These are phyloP conservation scores for Fusarium mangiferae DNA, from an alignment of 2,329 filamentous ascomycete species.

Conservation along the genomic window DNA sequence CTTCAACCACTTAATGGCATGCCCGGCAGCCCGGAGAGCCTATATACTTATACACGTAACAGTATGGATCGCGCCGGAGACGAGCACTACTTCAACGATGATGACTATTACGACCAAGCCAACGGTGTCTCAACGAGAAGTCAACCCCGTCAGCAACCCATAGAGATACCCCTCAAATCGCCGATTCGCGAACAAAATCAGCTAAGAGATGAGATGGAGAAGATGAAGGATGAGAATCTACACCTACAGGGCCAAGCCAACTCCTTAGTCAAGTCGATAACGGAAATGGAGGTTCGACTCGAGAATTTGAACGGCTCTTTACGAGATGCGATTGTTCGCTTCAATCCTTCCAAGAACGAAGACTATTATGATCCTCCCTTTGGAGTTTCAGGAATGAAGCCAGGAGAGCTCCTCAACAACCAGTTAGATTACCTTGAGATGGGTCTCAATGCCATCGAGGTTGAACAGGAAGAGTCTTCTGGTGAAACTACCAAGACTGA, in stretches of 20 bases:
- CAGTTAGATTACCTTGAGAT: constrained; percentile 79
- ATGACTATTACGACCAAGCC: constrained; percentile 74
- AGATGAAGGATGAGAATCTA: constrained; percentile 58
- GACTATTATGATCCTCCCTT: constrained; percentile 58
- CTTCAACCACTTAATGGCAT: constrained; percentile 64
- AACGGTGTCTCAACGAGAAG: constrained; percentile 55
- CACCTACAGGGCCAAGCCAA: constrained; percentile 50
- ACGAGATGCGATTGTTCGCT: constrained; percentile 72
- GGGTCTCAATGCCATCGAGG: constrained; percentile 68
- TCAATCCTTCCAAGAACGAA: constrained; percentile 66
- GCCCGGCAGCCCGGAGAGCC: constrained; percentile 80
- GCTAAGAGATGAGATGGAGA: constrained; percentile 59
- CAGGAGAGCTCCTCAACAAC: constrained; percentile 59
- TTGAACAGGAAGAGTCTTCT: constrained; percentile 63
- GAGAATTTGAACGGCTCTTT: constrained; percentile 75
- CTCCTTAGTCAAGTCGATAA: constrained; percentile 58
- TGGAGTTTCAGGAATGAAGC: constrained; percentile 48
- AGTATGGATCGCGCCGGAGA: constrained; percentile 66
- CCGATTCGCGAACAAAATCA: constrained; percentile 65
- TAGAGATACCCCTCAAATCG: constrained; percentile 70
- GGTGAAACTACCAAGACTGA: constrained; percentile 52
- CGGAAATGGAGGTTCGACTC: constrained; percentile 72
- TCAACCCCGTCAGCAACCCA: constrained; percentile 53
- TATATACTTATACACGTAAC: constrained; percentile 73
- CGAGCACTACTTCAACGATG: constrained; percentile 78